These are phyloP conservation scores for Begonia masoniana DNA, from an alignment of 306 rosid species.

Conservation along the genomic window DNA sequence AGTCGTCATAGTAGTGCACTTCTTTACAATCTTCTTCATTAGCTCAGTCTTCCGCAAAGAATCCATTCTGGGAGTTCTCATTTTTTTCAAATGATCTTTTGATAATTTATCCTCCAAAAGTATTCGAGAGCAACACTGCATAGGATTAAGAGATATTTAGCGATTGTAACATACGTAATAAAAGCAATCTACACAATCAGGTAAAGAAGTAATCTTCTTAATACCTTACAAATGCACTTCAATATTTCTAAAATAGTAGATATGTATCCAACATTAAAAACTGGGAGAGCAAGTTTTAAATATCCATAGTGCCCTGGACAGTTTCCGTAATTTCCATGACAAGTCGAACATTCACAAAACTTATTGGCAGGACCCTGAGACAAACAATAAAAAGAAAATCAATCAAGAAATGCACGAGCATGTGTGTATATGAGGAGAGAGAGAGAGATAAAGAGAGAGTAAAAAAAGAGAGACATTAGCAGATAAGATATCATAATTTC, in stretches of 20 bases:
- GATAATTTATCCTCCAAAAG: conserved; percentile 37
- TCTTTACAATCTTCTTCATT: conserved; percentile 33
- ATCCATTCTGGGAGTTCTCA: conserved; percentile 53
- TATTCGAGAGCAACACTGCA: conserved; percentile 67
- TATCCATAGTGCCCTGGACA: conserved; percentile 92
- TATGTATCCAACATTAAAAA: conserved; percentile 60
- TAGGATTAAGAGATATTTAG: conserved; percentile 16
- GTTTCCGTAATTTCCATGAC: conserved; percentile 38
- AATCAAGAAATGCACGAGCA: neutral
- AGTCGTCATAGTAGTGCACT: conserved; percentile 28
- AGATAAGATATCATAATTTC: too few species aligned
- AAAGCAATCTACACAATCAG: conserved; percentile 4
- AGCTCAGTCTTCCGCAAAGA: conserved; percentile 32
- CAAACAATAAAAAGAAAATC: conserved; percentile 1
- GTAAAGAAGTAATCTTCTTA: conserved; percentile 2
- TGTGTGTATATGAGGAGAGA: neutral
- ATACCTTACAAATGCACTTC: conserved; percentile 94
- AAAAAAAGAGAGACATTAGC: neutral
- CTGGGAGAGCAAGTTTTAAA: conserved; percentile 58
- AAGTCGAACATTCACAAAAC: conserved; percentile 46
- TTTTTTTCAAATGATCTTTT: conserved; percentile 35
- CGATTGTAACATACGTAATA: conserved; percentile 6
- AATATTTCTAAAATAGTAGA: conserved; percentile 41
- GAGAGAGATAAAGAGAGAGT: neutral
- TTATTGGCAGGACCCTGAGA: conserved; percentile 74